Base-by-base conservation (phyloP, 2,329 filamentous ascomycete species). In the Trichoderma lentiforme region DNA sequence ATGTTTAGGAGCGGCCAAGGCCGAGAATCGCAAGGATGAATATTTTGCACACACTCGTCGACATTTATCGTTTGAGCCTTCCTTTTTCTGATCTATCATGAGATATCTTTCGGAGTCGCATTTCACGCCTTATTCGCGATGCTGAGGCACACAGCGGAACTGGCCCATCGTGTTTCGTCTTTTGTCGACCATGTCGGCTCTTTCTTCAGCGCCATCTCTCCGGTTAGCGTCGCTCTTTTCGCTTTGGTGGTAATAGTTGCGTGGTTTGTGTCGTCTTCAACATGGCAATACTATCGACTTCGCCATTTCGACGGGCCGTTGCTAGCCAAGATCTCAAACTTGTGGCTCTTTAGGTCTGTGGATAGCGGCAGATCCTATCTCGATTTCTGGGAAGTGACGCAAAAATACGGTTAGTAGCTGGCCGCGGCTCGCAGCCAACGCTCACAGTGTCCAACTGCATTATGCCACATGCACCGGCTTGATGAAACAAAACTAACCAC, bases 231-330 rank as follows among this genome's bases (percentile, higher is more conserved):
- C 28, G 14, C 51, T 39, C 21, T 57, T 18, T 39, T 57, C 21
- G 8, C 30, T 4, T 47, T 14, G 11, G 30, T 30, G 26, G 15
- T 26, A n/a, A 18, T 26, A 18, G 6, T 36, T 39, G 34, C 14
- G 15, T 67, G 64, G 64, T 57, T 67, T n/a, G 18, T 67, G 30
- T 36, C 34, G 26, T 56, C 64, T 2, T 67, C 64, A 12, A 21
- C 51, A 67, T 34, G 53, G 39, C 60, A 65, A 28, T 71, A 71
- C 51, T 60, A 60, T 18, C 61, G 62, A 12, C 70, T 71, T 34
- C 70, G 51, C 26, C 57, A 71, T 21, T 70, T 72, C 60, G 71
- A 74, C 61, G 66, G 64, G 26, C 71, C 58, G n/a, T 39, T 61
- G 6, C 24, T 70, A 28, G 36, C 70, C 28, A 61, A 53, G 15